Evolutionary conservation across 768 basidiomycete genomes (phyloP).

Genomic region (Daedalea quercina): DNA sequence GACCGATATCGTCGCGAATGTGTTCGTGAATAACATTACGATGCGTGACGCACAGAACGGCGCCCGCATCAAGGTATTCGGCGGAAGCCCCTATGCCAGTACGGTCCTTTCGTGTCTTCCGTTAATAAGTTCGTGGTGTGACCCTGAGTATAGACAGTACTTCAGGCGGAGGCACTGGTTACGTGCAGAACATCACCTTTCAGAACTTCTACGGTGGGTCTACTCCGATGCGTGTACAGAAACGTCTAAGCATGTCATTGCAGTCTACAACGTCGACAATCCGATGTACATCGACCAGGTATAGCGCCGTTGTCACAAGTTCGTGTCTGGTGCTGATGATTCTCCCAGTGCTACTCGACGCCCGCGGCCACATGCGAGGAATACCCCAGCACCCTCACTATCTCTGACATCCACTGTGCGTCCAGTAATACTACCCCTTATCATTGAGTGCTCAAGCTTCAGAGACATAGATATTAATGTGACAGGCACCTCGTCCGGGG

Average conservation of each 20-base stretch:
- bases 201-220: slow-evolving; percentile 23
- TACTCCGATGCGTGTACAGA: background rate
- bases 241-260: background rate
- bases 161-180: slow-evolving; percentile 37
- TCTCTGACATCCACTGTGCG: slow-evolving; percentile 39
- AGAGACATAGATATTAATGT: slow-evolving; percentile 28
- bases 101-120: slow-evolving; percentile 1
- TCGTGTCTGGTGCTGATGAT: background rate
- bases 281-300: slow-evolving; percentile 36
- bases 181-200: slow-evolving; percentile 27
- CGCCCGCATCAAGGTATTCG: slow-evolving; percentile 47
- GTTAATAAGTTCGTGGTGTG: background rate
- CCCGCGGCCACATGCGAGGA: slow-evolving; percentile 28
- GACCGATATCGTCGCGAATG: slow-evolving; percentile 38
- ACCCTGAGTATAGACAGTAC: slow-evolving; percentile 19
- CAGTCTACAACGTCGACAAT: slow-evolving; percentile 33
- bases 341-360: slow-evolving; percentile 33
- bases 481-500: slow-evolving; percentile 36
- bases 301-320: background rate
- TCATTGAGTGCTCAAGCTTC: background rate
- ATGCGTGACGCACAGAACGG: slow-evolving; percentile 43
- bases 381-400: slow-evolving; percentile 29
- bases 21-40: slow-evolving; percentile 34
- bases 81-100: slow-evolving; percentile 33
- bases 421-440: background rate